Conservation (phyloP, 2,329 filamentous ascomycete species). For the Colletotrichum nymphaeae region DNA sequence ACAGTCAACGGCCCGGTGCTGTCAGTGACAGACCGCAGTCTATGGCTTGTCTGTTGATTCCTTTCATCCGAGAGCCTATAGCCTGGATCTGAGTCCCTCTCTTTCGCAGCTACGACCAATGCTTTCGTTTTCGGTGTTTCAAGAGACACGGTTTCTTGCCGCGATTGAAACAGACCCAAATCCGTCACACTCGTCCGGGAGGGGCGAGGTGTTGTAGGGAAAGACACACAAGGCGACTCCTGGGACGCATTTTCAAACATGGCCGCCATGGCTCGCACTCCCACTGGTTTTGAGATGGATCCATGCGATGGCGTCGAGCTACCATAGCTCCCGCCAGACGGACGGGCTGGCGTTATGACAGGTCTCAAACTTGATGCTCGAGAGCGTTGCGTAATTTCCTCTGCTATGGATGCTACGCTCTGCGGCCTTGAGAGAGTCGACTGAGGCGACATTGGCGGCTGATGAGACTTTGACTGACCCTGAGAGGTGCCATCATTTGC, state of each 20-base stretch:
- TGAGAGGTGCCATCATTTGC: neutral
- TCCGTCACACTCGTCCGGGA: conserved; percentile 10
- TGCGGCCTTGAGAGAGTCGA: neutral
- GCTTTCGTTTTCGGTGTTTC: conserved; percentile 32
- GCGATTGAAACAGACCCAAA: conserved; percentile 15
- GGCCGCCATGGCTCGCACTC: conserved; percentile 63
- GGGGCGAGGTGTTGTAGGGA: conserved; percentile 10
- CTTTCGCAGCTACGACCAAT: conserved; percentile 35
- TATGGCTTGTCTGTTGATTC: neutral
- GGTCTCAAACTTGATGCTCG: conserved; percentile 11
- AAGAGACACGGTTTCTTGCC: conserved; percentile 39
- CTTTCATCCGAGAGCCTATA: neutral
- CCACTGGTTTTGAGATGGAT: conserved; percentile 43
- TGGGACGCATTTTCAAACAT: conserved; percentile 57
- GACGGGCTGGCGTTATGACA: conserved; percentile 1
- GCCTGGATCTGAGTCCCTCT: conserved; percentile 20
- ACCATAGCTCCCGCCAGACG: neutral
- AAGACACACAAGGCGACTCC: conserved; percentile 37
- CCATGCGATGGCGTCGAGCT: conserved; percentile 17
- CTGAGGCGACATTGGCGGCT: neutral
- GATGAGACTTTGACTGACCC: neutral
- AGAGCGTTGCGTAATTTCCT: conserved; percentile 20
- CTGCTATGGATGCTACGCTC: conserved; percentile 23
- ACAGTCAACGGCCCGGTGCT: neutral
- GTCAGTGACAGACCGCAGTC: neutral